Conservation (phyloP, 257 asterid species). For the Cordia subcordata region DNA sequence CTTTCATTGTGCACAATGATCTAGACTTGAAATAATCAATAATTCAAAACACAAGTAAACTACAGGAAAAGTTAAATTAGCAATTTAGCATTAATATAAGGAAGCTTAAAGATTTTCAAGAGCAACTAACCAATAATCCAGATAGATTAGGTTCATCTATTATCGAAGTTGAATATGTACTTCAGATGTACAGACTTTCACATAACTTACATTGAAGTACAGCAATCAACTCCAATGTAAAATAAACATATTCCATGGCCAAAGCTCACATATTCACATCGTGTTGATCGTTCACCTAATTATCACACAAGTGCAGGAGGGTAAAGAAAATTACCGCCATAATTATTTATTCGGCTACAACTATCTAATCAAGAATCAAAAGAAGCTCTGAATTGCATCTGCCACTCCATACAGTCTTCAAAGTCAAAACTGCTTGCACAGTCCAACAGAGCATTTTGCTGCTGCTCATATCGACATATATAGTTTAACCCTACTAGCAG, state of each 20-base stretch:
- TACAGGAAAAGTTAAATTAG: no score
- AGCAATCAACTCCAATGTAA: constrained; percentile 15
- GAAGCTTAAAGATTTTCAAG: no score
- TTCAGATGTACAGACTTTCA: constrained; percentile 4
- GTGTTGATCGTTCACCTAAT: not conserved
- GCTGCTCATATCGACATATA: constrained; percentile 88
- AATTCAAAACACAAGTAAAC: no score
- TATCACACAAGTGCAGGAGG: constrained; percentile 16
- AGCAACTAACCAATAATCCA: not conserved
- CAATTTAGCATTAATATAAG: no score
- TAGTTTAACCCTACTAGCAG: constrained; percentile 78
- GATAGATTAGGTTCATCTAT: not conserved
- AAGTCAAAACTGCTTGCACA: constrained; percentile 86
- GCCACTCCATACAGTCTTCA: constrained; percentile 81
- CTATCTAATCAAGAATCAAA: constrained; percentile 30
- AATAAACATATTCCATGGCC: constrained; percentile 12
- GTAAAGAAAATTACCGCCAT: no score
- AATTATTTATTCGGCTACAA: not conserved
- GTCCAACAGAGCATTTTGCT: constrained; percentile 80
- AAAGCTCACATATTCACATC: constrained; percentile 33
- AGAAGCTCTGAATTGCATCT: constrained; percentile 40
- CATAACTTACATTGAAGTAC: constrained; percentile 12
- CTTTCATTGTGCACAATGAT: no score
- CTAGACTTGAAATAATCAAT: no score
- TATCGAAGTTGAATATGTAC: constrained; percentile 5